phyloP scores from a whole-genome alignment of 2,329 filamentous ascomycete genomes.

The Colletotrichum sp. region DNA sequence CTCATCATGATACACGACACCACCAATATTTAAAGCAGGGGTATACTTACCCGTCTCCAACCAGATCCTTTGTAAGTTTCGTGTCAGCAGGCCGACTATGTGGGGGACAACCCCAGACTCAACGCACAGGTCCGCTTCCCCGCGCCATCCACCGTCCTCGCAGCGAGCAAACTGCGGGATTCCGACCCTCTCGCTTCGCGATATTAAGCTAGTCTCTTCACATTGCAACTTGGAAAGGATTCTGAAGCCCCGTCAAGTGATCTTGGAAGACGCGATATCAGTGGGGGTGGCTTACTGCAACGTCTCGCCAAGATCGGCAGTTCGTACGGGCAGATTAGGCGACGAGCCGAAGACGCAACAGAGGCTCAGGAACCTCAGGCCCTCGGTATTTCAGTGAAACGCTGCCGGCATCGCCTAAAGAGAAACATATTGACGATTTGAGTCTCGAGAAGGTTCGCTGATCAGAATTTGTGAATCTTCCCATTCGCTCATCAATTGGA shows the following conservation, averaged over 20 bases:
- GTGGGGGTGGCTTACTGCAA: constrained; percentile 12
- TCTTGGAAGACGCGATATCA: not conserved
- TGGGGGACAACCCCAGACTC: not conserved
- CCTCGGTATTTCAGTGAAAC: not conserved
- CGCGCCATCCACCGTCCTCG: not conserved
- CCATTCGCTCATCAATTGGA: not conserved
- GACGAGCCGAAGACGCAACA: not conserved
- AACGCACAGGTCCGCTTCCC: not conserved
- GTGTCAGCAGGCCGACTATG: not conserved
- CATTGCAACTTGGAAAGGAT: not conserved
- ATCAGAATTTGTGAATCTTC: not conserved
- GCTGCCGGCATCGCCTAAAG: not conserved
- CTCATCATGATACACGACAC: not conserved
- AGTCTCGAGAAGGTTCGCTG: fast-evolving
- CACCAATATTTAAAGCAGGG: not conserved
- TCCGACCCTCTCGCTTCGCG: not conserved
- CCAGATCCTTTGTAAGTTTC: not conserved
- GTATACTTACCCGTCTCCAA: constrained; percentile 1
- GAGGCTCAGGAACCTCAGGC: not conserved
- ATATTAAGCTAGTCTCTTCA: not conserved
- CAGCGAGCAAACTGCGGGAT: not conserved
- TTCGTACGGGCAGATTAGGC: constrained; percentile 17
- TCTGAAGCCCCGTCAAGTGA: not conserved
- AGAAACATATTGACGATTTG: not conserved
- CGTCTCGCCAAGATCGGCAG: constrained; percentile 22